Evolutionary conservation across 2,329 filamentous ascomycete species (phyloP), one percentile per base, ranked within the genome.

Genomic region (Byssoonygena ceratinophila): DNA sequence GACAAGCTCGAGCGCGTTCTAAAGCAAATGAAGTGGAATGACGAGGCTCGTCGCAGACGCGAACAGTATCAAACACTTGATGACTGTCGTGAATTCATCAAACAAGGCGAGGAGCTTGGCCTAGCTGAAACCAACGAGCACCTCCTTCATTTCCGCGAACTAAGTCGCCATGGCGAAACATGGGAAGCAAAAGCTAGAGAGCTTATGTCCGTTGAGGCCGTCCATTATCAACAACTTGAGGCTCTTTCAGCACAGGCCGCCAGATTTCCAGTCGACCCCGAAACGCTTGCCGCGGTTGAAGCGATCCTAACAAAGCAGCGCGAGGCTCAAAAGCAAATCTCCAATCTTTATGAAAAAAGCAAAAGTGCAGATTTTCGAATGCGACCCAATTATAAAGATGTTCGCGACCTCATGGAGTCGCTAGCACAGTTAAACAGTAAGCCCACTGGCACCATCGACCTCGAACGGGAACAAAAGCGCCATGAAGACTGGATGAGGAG

Each of bases 401-500:
- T 96, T n/a, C 81, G 85, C 2, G 87, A 94, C 41, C 83, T 96
- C 8, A 87, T 92, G 74, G 87, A 90, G 62, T 84, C 84, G 55
- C 72, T 98, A 11, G 85, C 88, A 54, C 87, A 92, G 50, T 77
- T 97, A 8, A 94, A 95, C 61, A 94, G 88, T 57, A 96, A 96
- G 64, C 92, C 92, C 0, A 80, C 80, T 37, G 92, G 92, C 1
- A 94, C 91, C 0, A 78, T 94, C 31, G 92, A 98, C 62, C 78
- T 98, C 3, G 92, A 98, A 64, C 90, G 88, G 58, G 89, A 97
- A 66, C 85, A 92, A 59, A 94, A 92, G 65, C 82, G 87, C 6
- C 92, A 97, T 59, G 92, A 98, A 66, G 92, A 98, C 67, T 98
- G 92, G 92, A 98, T 98, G 91, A 81, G 92, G 29, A 88, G 88